Conservation (phyloP, 1,139 yeast species). For the Nakaseomyces delphensis region DNA sequence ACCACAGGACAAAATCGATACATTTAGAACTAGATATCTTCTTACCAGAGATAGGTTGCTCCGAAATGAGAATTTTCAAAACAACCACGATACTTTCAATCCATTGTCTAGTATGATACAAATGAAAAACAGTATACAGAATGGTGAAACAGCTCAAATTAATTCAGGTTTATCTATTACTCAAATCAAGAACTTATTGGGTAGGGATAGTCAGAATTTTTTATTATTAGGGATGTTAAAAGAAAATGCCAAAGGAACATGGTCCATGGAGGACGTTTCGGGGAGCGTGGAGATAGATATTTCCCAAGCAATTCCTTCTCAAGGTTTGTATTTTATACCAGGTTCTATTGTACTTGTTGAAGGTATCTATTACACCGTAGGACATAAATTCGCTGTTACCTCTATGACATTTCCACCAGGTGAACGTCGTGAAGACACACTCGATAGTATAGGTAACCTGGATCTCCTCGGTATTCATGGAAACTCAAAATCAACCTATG, state of each 20-base stretch:
- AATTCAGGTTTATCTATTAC: slow-evolving; percentile 46
- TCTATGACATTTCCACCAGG: slow-evolving; percentile 84
- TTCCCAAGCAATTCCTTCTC: slow-evolving; percentile 53
- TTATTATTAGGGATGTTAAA: slow-evolving; percentile 69
- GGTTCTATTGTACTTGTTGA: slow-evolving; percentile 80
- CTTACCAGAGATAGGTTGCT: slow-evolving; percentile 60
- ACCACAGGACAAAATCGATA: slow-evolving; percentile 30
- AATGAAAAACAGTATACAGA: slow-evolving; percentile 7
- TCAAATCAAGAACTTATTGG: slow-evolving; percentile 71
- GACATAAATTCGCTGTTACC: slow-evolving; percentile 61
- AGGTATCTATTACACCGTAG: slow-evolving; percentile 64
- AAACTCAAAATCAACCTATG: slow-evolving; percentile 32
- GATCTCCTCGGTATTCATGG: slow-evolving; percentile 68
- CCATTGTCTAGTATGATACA: slow-evolving; percentile 29
- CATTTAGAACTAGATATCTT: slow-evolving; percentile 46
- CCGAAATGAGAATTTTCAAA: slow-evolving; percentile 59
- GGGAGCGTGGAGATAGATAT: slow-evolving; percentile 70
- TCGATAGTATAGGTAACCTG: slow-evolving; percentile 66
- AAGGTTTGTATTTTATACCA: slow-evolving; percentile 61
- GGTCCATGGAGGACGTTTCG: slow-evolving; percentile 72
- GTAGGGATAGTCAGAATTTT: slow-evolving; percentile 72
- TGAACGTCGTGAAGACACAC: slow-evolving; percentile 57
- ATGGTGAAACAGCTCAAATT: not conserved
- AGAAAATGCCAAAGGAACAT: slow-evolving; percentile 55
- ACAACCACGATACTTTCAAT: slow-evolving; percentile 30